Base-by-base conservation (phyloP, 2,329 filamentous ascomycete genomes). In the Aureobasidium vineae region DNA sequence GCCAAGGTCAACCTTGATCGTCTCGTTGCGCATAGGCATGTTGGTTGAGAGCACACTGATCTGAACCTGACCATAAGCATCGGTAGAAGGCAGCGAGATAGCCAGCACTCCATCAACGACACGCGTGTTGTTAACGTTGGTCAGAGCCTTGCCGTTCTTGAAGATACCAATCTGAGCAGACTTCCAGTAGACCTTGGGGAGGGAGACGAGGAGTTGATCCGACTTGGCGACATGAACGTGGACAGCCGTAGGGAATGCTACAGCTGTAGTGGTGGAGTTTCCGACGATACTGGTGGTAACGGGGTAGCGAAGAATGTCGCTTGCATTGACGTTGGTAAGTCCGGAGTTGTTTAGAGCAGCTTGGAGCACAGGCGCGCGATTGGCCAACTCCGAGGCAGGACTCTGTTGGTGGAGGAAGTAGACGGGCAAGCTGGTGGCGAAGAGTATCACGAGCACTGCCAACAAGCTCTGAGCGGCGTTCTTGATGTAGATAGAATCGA, bases 1-100 rank as follows among this genome's bases (percentile, higher is more conserved):
- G 40, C 66, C 66, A n/a, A 67, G 60, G n/a, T 56, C 47, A 36
- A 67, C 43, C 49, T 57, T 64, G 43, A 67, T 11, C 8, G 59
- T 67, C 57, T 67, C 50, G 15, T 67, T 67, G 16, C 40, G 40
- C 7, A 40, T 16, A 43, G 59, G 41, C 13, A 28, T 41, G n/a
- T 57, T 52, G 21, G 33, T 33, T 10, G 40, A 47, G 16, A 49
- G 38, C 4, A 67, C 49, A 21, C 60, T 49, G 43, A 67, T 28
- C 28, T 63, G 31, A 26, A 67, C 13, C 31, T 67, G 52, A 13
- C 66, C 66, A 19, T 67, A 21, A 26, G 66, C 66, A 31, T 64
- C 66, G 23, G 56, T 16, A 4, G 65, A 41, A 21, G 56, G 47
- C 23, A 66, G 38, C 13, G 56, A 45, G 6, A 66, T 26, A 2